Percentiles rank a stretch among this genome's conserved stretches.
phyloP scores from a whole-genome alignment of 108 stramenopile genomes.

The Nitzschia putrida region DNA sequence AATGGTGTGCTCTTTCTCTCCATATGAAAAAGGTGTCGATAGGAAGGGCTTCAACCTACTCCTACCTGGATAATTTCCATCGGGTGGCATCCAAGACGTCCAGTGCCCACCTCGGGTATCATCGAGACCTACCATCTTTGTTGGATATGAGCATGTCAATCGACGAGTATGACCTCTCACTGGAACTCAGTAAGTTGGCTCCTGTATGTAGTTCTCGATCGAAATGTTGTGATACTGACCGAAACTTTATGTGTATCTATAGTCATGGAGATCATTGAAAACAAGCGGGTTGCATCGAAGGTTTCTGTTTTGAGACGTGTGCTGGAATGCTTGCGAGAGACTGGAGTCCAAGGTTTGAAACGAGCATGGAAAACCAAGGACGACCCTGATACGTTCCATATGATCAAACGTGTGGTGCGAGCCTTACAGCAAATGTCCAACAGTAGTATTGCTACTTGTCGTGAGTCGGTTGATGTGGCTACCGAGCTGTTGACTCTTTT shows the following conservation, averaged over 20 bases:
- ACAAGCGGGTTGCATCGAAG: constrained; percentile 21
- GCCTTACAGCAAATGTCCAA: constrained; percentile 44
- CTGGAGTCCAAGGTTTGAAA: constrained; percentile 34
- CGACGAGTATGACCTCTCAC: constrained; percentile 53
- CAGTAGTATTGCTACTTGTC: constrained; percentile 15
- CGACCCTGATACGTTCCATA: constrained; percentile 29
- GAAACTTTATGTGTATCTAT: neutral
- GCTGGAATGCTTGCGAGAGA: constrained; percentile 36
- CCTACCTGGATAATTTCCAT: constrained; percentile 44
- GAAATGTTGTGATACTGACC: neutral
- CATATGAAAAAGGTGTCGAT: neutral
- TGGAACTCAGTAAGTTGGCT: constrained; percentile 69
- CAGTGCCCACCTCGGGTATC: constrained; percentile 51
- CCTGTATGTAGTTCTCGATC: neutral
- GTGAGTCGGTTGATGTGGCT: constrained; percentile 27
- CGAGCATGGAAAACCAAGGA: constrained; percentile 22
- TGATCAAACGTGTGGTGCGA: constrained; percentile 33
- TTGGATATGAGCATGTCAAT: constrained; percentile 60
- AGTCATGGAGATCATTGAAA: constrained; percentile 46
- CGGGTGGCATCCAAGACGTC: constrained; percentile 59
- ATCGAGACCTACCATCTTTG: constrained; percentile 66
- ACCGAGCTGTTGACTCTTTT: constrained; percentile 31
- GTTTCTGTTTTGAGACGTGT: constrained; percentile 24
- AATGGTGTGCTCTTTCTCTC: constrained; percentile 70
- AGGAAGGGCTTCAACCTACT: constrained; percentile 11